Base-by-base conservation (phyloP, 768 basidiomycete species). In the Pisolithus albus region DNA sequence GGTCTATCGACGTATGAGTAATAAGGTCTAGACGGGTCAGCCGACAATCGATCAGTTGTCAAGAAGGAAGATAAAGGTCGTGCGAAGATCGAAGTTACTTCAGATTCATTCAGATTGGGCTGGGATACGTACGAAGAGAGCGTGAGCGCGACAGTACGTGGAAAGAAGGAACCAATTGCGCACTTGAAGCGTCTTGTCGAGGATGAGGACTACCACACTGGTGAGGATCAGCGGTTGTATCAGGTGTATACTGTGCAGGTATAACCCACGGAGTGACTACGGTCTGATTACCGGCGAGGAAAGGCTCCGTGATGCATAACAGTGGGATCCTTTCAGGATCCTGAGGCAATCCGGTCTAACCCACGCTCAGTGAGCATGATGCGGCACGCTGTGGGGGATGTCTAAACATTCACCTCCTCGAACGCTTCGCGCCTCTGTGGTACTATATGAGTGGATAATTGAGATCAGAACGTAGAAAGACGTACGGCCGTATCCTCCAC, bases 191-290 rank as follows among this genome's bases (percentile, higher is more conserved):
- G 81, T 82, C 52, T 83, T 82, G 68, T 93, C 90, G 0, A 89
- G 77, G 19, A 94, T 82, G 9, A 95, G 75, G 2, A 92, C 88
- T 19, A 95, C 86, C 1, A 94, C 87, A 2, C 92, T 94, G 56
- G 9, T 11, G 30, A 23, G 50, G 28, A 47, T 16, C 5, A 39
- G 24, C 15, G 18, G 15, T 37, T 4, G 11, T 19, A 15, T 24
- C 1, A 9, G 15, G 10, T 42, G 1, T 44, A 39, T 18, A 36
- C 26, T 23, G 50, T n/a, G 18, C 7, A 50, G 24, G n/a, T 36
- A 23, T 49, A 7, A 71, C 88, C 63, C 54, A 93, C 91, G 92
- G 92, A 0, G 87, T 92, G 6, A 94, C 91, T 41, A 94, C 73
- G 7, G 86, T 72, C 43, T 79, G 72, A 45, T 82, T 81, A 5